A percentile compares a stretch with the other conserved stretches of the same genome.
These are phyloP conservation scores for Vaccinium myrtillus DNA, from an alignment of 148 eudicot genomes.

Conservation along the genomic window DNA sequence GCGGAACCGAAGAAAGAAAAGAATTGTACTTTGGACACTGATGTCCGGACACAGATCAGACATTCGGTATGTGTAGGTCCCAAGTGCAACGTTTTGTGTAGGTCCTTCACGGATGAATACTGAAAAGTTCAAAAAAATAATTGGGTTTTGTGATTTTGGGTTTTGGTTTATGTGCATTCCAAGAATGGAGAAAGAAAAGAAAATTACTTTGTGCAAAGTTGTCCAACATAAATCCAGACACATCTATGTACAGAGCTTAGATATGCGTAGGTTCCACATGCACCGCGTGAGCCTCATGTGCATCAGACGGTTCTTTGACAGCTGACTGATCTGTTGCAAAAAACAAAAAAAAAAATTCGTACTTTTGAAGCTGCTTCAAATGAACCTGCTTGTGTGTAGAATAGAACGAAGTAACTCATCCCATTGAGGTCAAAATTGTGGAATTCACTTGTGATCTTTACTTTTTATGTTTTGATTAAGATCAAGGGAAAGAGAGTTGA, in stretches of 20 bases:
- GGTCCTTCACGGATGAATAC: not conserved
- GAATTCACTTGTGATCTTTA: not conserved
- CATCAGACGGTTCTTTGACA: not conserved
- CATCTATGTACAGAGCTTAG: not conserved
- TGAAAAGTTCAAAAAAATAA: not conserved
- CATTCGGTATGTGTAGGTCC: not conserved
- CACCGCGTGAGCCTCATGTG: not conserved
- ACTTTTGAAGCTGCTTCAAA: not conserved
- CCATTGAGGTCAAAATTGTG: not conserved
- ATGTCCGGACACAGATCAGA: not conserved
- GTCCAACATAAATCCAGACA: not conserved
- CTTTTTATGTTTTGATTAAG: not conserved
- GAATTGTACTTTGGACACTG: not conserved
- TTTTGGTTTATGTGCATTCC: not conserved
- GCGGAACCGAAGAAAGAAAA: not conserved
- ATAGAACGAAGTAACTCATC: not conserved
- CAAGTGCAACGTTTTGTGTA: not conserved
- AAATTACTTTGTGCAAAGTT: not conserved
- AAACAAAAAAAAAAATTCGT: no score
- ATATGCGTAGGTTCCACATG: not conserved
- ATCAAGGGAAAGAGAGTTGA: conserved; percentile 10
- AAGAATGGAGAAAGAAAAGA: not conserved
- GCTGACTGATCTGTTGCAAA: not conserved
- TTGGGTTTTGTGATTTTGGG: not conserved
- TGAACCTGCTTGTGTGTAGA: not conserved